Conservation (phyloP, 2,329 filamentous ascomycete genomes). For the Domatiomyces globalis region DNA sequence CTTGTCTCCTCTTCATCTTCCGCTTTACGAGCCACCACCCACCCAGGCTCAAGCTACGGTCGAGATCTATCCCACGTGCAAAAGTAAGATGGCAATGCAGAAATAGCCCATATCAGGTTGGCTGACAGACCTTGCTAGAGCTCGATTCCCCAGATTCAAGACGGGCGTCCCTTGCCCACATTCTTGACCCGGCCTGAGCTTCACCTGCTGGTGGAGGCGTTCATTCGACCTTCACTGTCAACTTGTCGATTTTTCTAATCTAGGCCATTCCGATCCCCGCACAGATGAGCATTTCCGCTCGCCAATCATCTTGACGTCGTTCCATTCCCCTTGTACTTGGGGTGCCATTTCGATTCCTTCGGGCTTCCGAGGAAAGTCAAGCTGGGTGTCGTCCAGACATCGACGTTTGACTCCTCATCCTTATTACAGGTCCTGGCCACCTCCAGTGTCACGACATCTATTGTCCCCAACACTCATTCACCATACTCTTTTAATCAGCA, state of each 20-base stretch:
- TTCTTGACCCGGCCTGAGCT: constrained; percentile 22
- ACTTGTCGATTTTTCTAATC: constrained; percentile 21
- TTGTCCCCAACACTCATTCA: constrained; percentile 15
- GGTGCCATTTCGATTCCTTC: neutral
- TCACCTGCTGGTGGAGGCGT: constrained; percentile 29
- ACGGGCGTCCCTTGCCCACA: constrained; percentile 18
- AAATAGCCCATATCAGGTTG: neutral
- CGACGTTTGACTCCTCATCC: neutral
- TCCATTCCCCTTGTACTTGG: constrained; percentile 10
- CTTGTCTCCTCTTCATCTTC: neutral
- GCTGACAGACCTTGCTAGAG: constrained; percentile 5
- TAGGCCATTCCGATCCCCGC: constrained; percentile 27
- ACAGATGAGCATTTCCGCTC: constrained; percentile 31
- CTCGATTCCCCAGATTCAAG: constrained; percentile 7
- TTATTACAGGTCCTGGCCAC: constrained; percentile 14
- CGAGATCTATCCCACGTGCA: neutral
- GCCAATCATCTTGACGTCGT: constrained; percentile 24
- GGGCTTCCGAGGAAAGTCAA: neutral
- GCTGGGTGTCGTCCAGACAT: neutral
- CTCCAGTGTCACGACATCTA: constrained; percentile 20
- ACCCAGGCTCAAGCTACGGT: too few species aligned
- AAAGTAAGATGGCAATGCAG: neutral
- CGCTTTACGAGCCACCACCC: neutral
- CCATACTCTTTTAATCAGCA: constrained; percentile 7
- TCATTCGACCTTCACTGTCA: constrained; percentile 31